Base-by-base conservation (phyloP, 768 basidiomycete species). In the Pulveroboletus ravenelii region DNA sequence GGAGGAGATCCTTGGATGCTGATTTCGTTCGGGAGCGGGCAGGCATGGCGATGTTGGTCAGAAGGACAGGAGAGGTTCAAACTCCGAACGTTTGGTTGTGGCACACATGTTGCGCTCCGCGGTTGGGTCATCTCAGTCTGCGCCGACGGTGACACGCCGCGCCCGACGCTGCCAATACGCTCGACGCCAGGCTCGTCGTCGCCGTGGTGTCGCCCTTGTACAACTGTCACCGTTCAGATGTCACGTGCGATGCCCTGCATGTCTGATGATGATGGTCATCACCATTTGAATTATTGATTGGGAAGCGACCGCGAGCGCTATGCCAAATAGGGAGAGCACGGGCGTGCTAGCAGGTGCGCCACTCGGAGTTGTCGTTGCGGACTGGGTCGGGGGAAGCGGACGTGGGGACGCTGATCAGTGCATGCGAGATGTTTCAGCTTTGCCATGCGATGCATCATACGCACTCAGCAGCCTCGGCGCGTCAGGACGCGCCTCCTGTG, bases 1-100 rank as follows among this genome's bases (percentile, higher is more conserved):
- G 45, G 23, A 12, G 44, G 17, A 47, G 18, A 30, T 54, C 56
- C 44, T 55, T 59, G 40, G 62, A 34, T 41, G 55, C 23, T 13
- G 76, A 62, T 62, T 72, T 74, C 34, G 74, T 71, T 52, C 71
- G 74, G 47, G 78, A 68, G 48, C 78, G 77, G 48, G 74, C 74
- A 45, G 71, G 72, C 78, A 78, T 78, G 50, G 41, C 48, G 51
- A 57, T 50, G 60, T 55, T 34, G 59, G 59, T 60, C 53, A 60
- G 13, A 47, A 69, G 56, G 51, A 63, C 55, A 69, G 54, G 50
- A 56, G 39, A 17, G 56, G 51, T 68, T 68, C 13, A 64, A 67
- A 68, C 66, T 70, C 66, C 66, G 66, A 54, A 38, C 3, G 14
- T 54, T 48, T 52, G 45, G 49, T 51, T 55, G 66, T 67, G 66